These are phyloP conservation scores for Tremellales sp. DNA, from an alignment of 1,284 basidiomycete genomes.

Conservation along the genomic window DNA sequence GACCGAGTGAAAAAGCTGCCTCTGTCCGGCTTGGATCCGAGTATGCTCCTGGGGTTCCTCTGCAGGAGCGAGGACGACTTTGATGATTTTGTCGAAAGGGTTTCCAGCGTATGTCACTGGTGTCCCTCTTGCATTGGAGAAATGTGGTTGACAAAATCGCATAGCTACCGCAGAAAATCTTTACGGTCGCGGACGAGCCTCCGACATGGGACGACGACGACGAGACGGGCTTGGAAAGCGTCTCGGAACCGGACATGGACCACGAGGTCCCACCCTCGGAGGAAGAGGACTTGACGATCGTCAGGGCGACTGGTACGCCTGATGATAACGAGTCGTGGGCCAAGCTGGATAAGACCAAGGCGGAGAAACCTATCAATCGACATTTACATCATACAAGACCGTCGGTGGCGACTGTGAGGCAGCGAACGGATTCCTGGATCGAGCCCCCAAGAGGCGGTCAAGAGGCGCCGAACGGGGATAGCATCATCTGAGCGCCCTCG, in stretches of 20 bases:
- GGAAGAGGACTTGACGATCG: conserved; percentile 1
- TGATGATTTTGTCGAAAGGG: conserved; percentile 70
- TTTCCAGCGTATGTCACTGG: conserved; percentile 57
- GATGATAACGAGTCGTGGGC: neutral
- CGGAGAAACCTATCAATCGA: neutral
- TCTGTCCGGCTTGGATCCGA: conserved; percentile 84
- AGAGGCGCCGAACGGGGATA: conserved; percentile 23
- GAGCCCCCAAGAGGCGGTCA: conserved; percentile 14
- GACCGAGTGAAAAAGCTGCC: conserved; percentile 92
- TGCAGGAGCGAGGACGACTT: conserved; percentile 78
- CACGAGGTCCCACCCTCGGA: conserved; percentile 4
- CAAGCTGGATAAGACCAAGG: neutral
- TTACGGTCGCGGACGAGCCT: conserved; percentile 77
- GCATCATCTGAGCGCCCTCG: too few relatives aligned
- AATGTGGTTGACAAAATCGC: conserved; percentile 25
- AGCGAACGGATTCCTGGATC: conserved; percentile 22
- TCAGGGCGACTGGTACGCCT: conserved; percentile 9
- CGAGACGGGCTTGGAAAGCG: conserved; percentile 71
- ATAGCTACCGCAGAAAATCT: conserved; percentile 68
- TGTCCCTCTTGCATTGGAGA: neutral
- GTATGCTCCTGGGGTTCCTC: conserved; percentile 93
- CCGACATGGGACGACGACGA: conserved; percentile 73
- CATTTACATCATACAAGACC: neutral
- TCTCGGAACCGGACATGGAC: conserved; percentile 60
- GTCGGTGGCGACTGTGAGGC: neutral